A percentile compares a stretch with the other conserved stretches of the same genome.
phyloP scores from a whole-genome alignment of 2,329 filamentous ascomycete genomes.

The Curvularia eragrostidis region DNA sequence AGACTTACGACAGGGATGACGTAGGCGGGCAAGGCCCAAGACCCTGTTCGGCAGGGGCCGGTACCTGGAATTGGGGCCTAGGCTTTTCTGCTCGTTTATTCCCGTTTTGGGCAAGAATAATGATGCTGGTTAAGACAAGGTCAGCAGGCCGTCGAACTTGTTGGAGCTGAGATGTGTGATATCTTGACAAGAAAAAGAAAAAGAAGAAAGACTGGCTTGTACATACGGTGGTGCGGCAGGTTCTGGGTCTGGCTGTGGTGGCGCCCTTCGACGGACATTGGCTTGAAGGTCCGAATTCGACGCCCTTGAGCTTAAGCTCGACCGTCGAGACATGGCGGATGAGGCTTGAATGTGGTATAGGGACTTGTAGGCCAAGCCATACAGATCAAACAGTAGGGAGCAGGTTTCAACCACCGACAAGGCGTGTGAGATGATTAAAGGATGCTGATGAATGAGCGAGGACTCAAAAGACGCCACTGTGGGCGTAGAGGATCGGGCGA shows the following conservation, averaged over 20 bases:
- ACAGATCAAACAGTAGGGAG: neutral
- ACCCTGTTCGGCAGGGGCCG: slow-evolving; percentile 26
- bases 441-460: slow-evolving; percentile 1
- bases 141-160: neutral
- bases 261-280: neutral
- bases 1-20: slow-evolving; percentile 35
- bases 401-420: slow-evolving; percentile 1
- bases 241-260: slow-evolving; percentile 31
- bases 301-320: neutral
- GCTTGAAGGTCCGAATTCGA: neutral
- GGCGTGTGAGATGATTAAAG: slow-evolving; percentile 1
- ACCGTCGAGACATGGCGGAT: neutral
- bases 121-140: slow-evolving; percentile 22
- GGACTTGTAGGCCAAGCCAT: slow-evolving; percentile 3
- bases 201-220: neutral
- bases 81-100: slow-evolving; percentile 11
- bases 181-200: neutral
- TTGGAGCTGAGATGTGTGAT: neutral
- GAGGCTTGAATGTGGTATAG: slow-evolving; percentile 3
- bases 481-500: neutral
- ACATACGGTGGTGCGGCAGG: slow-evolving; percentile 40
- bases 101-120: slow-evolving; percentile 35
- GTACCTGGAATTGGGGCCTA: slow-evolving; percentile 27
- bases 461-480: slow-evolving; percentile 2
- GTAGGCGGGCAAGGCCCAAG: slow-evolving; percentile 27